Percentiles rank a stretch among this genome's conserved stretches.
phyloP scores from a whole-genome alignment of 495 filamentous ascomycete genomes.

The Penicillium roqueforti region DNA sequence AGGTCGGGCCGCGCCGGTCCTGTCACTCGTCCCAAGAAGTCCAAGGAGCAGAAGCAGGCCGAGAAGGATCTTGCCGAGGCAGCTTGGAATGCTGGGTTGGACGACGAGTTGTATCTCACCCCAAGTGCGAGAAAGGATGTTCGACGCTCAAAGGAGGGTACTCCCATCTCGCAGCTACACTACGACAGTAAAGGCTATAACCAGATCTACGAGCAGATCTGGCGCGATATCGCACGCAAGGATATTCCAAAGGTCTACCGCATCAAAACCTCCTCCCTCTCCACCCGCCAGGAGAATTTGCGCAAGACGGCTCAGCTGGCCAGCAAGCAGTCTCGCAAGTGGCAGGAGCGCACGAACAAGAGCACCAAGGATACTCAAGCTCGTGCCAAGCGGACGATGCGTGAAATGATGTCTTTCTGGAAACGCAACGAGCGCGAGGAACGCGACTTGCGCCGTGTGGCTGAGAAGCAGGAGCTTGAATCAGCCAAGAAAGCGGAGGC shows the following conservation, averaged over 20 bases:
- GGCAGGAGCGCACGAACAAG: conserved; percentile 98
- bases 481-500: conserved; percentile 95
- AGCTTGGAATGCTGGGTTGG: conserved; percentile 79
- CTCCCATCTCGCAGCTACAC: conserved; percentile 47
- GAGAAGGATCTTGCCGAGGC: conserved; percentile 91
- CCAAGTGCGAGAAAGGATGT: conserved; percentile 60
- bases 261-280: conserved; percentile 74
- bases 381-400: conserved; percentile 94
- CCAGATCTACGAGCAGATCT: conserved; percentile 97
- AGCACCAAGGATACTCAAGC: conserved; percentile 96
- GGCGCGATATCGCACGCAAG: conserved; percentile 89
- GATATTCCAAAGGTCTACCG: conserved; percentile 89
- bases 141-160: conserved; percentile 55
- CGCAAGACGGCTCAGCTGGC: conserved; percentile 97
- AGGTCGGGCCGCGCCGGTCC: conserved; percentile 61
- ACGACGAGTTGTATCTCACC: conserved; percentile 66
- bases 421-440: conserved; percentile 98
- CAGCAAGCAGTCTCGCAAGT: conserved; percentile 93
- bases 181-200: conserved; percentile 91
- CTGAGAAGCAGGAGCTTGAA: conserved; percentile 94
- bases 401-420: conserved; percentile 99
- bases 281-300: conserved; percentile 82
- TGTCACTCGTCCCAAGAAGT: conserved; percentile 69
- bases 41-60: conserved; percentile 93
- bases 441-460: conserved; percentile 85